phyloP scores from a whole-genome alignment of 495 filamentous ascomycete genomes.

The Collariella sp. region DNA sequence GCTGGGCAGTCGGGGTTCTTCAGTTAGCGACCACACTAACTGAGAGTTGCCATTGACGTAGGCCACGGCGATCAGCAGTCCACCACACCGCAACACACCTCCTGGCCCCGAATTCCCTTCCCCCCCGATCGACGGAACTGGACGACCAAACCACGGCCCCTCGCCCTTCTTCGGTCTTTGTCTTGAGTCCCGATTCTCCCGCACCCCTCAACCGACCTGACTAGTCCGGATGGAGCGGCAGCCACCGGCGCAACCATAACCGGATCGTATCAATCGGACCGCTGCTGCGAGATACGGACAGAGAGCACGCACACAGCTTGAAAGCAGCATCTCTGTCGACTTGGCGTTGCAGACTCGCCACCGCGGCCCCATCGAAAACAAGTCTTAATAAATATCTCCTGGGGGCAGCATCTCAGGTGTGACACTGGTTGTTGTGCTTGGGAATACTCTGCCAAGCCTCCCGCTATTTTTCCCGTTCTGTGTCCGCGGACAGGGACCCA shows the following conservation, averaged over 20 bases:
- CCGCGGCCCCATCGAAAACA: not conserved
- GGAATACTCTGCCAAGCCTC: not conserved
- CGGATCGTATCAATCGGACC: not conserved
- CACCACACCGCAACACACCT: not conserved
- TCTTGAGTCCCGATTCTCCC: constrained; percentile 1
- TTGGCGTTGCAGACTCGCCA: not conserved
- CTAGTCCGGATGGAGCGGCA: constrained; percentile 9
- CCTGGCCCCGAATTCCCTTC: not conserved
- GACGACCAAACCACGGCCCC: not conserved
- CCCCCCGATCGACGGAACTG: not conserved
- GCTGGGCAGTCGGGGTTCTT: not conserved
- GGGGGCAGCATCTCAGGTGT: not conserved
- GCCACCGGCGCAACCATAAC: not conserved
- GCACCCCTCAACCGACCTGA: not conserved
- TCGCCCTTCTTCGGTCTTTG: not conserved
- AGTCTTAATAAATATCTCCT: not conserved
- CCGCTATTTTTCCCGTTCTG: too few species aligned
- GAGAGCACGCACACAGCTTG: not conserved
- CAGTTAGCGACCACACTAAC: not conserved
- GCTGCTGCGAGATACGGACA: not conserved
- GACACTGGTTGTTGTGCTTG: not conserved
- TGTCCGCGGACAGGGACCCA: constrained; percentile 1
- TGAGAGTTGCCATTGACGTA: not conserved
- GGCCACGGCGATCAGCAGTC: not conserved
- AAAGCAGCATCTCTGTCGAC: not conserved